Base-by-base conservation (phyloP, 2,329 filamentous ascomycete species). In the Alternaria ethzedia region DNA sequence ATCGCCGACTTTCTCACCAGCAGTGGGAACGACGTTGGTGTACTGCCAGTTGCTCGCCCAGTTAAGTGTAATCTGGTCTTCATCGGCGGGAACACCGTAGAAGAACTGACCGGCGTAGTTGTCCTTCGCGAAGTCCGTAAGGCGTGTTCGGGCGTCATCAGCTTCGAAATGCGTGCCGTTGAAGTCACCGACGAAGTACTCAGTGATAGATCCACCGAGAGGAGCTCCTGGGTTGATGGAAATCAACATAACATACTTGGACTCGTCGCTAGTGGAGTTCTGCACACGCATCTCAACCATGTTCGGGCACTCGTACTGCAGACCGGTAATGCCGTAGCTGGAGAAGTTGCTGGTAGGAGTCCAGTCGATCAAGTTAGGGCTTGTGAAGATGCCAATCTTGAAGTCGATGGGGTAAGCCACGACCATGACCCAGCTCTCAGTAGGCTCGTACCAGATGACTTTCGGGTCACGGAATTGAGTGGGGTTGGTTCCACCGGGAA, bases 401-500 rank as follows among this genome's bases (percentile, higher is more conserved):
- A 86, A 88, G 41, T 88, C 87, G 36, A 83, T 77, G 30, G 85
- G 75, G 59, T 86, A 88, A 0, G 87, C 81, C 3, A 89, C 67
- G 0, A 84, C 82, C 83, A 88, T 86, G 43, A 88, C 85, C 88
- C 88, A 90, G 17, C 82, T 78, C 10, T 78, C 74, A 3, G 69
- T 71, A 6, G 58, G 56, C 2, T 83, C 78, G 65, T 89, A 85
- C 81, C 87, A 87, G 47, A 89, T 81, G 2, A 91, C 88, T 70
- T 90, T 89, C 2, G 89, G 89, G 66, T 91, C 89, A 23, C 89
- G 86, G 79, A 91, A 91, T 65, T 89, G 84, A 6, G 77, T 82
- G 17, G 85, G 83, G 61, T 82, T 82, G 72, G 85, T 84, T 6
- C 69, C 67, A 20, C 69, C 69, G 9, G 69, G 67, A 65, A 82